Percentiles rank a stretch among this genome's conserved stretches.
Evolutionary conservation across 345 rosid genomes (phyloP).

Genomic region (Eucalyptus sideroxylon): DNA sequence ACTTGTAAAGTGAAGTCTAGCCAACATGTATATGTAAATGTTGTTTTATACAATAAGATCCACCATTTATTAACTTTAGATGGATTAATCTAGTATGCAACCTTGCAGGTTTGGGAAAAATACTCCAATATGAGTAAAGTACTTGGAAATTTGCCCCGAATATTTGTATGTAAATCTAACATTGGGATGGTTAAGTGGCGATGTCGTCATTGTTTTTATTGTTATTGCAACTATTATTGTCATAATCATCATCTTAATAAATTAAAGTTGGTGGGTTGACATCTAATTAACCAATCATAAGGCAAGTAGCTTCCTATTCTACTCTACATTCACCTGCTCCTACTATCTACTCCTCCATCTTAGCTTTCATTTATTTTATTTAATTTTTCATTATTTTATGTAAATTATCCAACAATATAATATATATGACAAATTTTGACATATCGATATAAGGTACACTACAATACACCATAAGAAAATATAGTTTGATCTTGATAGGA

Average conservation of each 20-base stretch:
- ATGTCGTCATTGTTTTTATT: not conserved
- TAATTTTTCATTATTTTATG: not conserved
- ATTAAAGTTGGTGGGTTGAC: not conserved
- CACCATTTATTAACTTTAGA: not conserved
- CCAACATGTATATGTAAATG: not conserved
- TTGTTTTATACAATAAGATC: not conserved
- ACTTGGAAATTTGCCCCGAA: not conserved
- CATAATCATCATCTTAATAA: not conserved
- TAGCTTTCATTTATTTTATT: not conserved
- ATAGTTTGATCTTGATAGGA: not conserved
- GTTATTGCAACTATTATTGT: not conserved
- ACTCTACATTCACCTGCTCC: not conserved
- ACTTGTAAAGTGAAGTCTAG: not conserved
- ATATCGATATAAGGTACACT: not conserved
- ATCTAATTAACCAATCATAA: not conserved
- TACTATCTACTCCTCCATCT: not conserved
- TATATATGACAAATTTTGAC: not conserved
- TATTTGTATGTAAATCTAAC: not conserved
- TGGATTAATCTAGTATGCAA: not conserved
- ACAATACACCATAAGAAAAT: not conserved
- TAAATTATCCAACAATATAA: not conserved
- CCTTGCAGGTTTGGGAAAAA: not conserved
- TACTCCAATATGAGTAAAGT: not conserved
- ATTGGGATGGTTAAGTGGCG: not conserved
- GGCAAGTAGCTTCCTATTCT: not conserved